Conservation (phyloP, 1,284 basidiomycete species). For the Schizopora paradoxa region DNA sequence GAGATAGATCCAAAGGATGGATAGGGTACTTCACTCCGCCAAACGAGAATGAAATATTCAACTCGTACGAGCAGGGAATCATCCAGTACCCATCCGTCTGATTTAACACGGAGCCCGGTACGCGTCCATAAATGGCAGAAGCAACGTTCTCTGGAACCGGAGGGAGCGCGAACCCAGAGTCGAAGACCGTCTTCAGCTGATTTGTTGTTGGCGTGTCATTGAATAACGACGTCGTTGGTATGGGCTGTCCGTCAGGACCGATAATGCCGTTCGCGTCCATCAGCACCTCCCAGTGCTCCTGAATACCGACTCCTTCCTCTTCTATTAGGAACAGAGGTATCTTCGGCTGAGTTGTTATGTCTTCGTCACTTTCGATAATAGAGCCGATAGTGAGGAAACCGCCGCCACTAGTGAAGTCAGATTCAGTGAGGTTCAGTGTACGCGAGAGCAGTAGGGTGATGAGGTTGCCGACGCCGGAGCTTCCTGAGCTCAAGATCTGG, state of each 20-base stretch:
- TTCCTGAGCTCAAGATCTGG: slow-evolving; percentile 59
- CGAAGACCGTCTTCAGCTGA: slow-evolving; percentile 57
- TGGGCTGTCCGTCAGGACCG: slow-evolving; percentile 19
- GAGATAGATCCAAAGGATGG: slow-evolving; percentile 55
- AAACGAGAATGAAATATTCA: slow-evolving; percentile 59
- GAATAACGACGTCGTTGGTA: slow-evolving; percentile 2
- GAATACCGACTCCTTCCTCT: slow-evolving; percentile 33
- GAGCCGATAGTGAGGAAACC: slow-evolving; percentile 19
- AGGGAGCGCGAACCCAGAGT: slow-evolving; percentile 64
- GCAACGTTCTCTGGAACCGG: slow-evolving; percentile 39
- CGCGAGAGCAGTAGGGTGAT: slow-evolving; percentile 52
- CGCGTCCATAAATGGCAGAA: slow-evolving; percentile 49
- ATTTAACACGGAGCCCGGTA: slow-evolving; percentile 50
- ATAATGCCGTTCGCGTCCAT: slow-evolving; percentile 20
- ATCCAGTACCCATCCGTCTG: slow-evolving; percentile 43
- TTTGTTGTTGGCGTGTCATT: slow-evolving; percentile 31
- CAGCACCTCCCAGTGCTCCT: slow-evolving; percentile 20
- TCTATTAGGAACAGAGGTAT: slow-evolving; percentile 10
- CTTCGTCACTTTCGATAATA: slow-evolving; percentile 29
- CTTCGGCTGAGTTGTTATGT: slow-evolving; percentile 31
- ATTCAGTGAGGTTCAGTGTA: slow-evolving; percentile 33
- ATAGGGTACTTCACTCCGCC: slow-evolving; percentile 47
- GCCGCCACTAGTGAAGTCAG: slow-evolving; percentile 16
- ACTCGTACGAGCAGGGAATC: slow-evolving; percentile 52
- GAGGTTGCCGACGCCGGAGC: slow-evolving; percentile 48